Base-by-base conservation (phyloP, 2,329 filamentous ascomycete genomes). In the Cercospora zeina region DNA sequence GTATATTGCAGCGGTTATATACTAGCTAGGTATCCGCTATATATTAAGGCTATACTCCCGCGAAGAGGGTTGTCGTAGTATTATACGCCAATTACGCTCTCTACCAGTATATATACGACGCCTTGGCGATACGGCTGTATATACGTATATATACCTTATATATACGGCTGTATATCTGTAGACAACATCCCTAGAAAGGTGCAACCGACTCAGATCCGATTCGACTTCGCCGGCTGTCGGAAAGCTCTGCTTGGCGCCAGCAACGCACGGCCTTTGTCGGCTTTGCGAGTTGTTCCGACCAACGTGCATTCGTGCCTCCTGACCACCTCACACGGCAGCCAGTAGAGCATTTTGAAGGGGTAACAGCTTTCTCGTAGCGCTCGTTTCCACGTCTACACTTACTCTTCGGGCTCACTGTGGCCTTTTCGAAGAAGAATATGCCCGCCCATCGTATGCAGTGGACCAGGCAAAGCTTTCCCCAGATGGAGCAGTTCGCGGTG, bases 401-500 rank as follows among this genome's bases (percentile, higher is more conserved):
- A 63, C 63, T 59, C 61, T 61, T 65, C 58, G 63, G 61, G 54
- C 47, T 59, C 51, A 64, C 59, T 57, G 16, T 56, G 61, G 61
- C 56, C 24, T 50, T 34, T 27, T 47, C 33, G 10, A 45, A 19
- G 36, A 31, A 37, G 36, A 59, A n/a, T n/a, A 27, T 27, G 3
- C 6, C 51, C 62, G 62, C 42, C 42, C 42, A 11, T 19, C 24
- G 13, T 11, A 58, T 59, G 30, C 42, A n/a, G 3, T 55, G 49
- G 37, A 51, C 45, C 34, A 53, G 36, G 42, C 47, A 49, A 33
- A 57, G 51, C 36, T 58, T 58, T 54, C 58, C 49, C 58, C 34
- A 60, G 37, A 62, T 42, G 62, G 55, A 45, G 42, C 58, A 45
- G 6, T 27, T 45, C 30, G 33, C 31, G 58, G 62, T 61, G 59